phyloP scores from a whole-genome alignment of 495 filamentous ascomycete genomes.

The Tuber aestivum region DNA sequence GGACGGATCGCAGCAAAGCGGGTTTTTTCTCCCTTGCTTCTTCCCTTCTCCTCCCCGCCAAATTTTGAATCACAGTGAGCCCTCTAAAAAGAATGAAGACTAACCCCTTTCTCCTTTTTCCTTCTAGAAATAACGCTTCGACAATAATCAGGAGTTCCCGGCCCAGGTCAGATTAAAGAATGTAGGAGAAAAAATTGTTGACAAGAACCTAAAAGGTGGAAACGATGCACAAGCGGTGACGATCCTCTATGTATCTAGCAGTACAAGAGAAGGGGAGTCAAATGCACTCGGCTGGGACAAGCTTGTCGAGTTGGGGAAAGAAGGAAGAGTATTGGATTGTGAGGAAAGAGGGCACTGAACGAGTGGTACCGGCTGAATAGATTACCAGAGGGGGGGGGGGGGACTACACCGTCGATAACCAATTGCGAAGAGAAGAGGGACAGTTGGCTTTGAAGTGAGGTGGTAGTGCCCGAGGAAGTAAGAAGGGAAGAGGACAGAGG shows the following conservation, averaged over 20 bases:
- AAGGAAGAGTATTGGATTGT: conserved; percentile 18
- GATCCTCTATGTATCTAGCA: conserved; percentile 26
- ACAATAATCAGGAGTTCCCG: conserved; percentile 36
- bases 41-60: conserved; percentile 17
- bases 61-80: conserved; percentile 14
- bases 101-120: conserved; percentile 41
- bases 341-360: conserved; percentile 21
- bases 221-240: conserved; percentile 20
- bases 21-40: conserved; percentile 17
- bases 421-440: conserved; percentile 30
- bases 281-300: conserved; percentile 24
- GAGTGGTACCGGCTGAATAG: conserved; percentile 34
- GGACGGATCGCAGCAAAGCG: conserved; percentile 8
- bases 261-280: conserved; percentile 28
- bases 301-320: conserved; percentile 31
- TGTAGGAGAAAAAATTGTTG: conserved; percentile 40
- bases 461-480: conserved; percentile 11
- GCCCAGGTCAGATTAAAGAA: conserved; percentile 38
- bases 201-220: conserved; percentile 41
- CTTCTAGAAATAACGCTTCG: conserved; percentile 21
- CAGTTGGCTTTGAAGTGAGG: conserved; percentile 7
- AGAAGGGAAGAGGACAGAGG: conserved; percentile 15
- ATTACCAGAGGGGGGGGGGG: conserved; percentile 5
- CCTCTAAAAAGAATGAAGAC: conserved; percentile 35
- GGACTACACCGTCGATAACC: conserved; percentile 23